Conservation (phyloP, 1,284 basidiomycete species). For the Fomitiporia mediterranea region DNA sequence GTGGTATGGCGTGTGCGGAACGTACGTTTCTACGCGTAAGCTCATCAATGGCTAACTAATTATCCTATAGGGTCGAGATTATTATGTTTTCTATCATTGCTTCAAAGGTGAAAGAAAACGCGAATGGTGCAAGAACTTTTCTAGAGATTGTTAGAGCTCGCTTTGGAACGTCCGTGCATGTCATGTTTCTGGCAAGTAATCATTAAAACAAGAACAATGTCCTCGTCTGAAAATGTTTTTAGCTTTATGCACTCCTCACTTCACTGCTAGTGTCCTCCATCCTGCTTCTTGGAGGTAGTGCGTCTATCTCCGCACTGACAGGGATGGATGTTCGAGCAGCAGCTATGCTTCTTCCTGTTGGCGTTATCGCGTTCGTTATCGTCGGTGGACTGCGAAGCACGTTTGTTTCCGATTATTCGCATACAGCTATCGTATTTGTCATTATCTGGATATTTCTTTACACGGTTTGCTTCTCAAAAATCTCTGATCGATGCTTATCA, state of each 20-base stretch:
- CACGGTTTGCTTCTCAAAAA: slow-evolving; percentile 6
- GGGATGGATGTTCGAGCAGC: slow-evolving; percentile 81
- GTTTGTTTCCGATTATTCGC: slow-evolving; percentile 50
- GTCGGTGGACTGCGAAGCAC: slow-evolving; percentile 52
- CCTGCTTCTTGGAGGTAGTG: slow-evolving; percentile 58
- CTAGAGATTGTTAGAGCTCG: slow-evolving; percentile 60
- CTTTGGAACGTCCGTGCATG: slow-evolving; percentile 73
- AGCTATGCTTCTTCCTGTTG: slow-evolving; percentile 68
- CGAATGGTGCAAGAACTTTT: slow-evolving; percentile 54
- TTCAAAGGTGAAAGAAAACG: slow-evolving; percentile 69
- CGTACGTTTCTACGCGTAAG: slow-evolving; percentile 28
- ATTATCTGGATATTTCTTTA: slow-evolving; percentile 47
- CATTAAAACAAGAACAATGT: too few relatives aligned
- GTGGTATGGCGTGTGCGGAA: slow-evolving; percentile 57
- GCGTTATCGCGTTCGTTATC: slow-evolving; percentile 54
- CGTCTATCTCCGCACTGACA: slow-evolving; percentile 75
- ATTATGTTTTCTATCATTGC: slow-evolving; percentile 71
- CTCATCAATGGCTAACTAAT: neutral
- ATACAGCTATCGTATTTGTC: slow-evolving; percentile 42
- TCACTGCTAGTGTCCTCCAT: slow-evolving; percentile 11
- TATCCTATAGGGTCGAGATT: slow-evolving; percentile 47
- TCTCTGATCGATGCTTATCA: neutral
- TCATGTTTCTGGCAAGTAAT: slow-evolving; percentile 76
- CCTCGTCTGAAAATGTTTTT: too few relatives aligned
- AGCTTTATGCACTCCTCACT: slow-evolving; percentile 36